Evolutionary conservation across 768 basidiomycete genomes (phyloP), one percentile per base, ranked within the genome.

Genomic region (Lenzites betulinus): DNA sequence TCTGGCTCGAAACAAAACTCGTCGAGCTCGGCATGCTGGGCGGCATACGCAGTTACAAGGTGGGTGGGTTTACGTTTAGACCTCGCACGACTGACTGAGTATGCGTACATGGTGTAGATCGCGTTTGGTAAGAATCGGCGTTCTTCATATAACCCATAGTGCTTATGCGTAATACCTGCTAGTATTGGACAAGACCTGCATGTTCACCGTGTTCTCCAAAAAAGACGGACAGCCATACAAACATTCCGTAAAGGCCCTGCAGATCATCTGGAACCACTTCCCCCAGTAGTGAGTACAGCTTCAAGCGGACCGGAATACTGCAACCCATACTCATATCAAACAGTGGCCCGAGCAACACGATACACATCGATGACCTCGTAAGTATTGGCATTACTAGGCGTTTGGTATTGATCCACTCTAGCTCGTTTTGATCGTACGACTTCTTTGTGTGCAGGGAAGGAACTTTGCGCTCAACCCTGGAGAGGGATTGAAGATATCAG

Each of bases 401-500:
- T 8, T 20, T 11, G 30, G 11, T 30, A 9, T 26, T 26, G 52
- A 16, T 25, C 30, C 23, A 1, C n/a, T 41, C 13, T 20, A 28
- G 16, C 28, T 20, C 13, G 2, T 28, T 26, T 33, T 33, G 30
- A 33, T 33, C 30, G n/a, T 42, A 30, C 18, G n/a, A n/a, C 25
- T 16, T 25, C 15, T 18, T 36, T 46, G 18, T 11, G 39, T 51
- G 8, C 62, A 90, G 83, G 84, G 87, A 58, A 84, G 92, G 16
- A 95, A 94, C 70, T 95, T 95, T 73, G 93, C 93, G 3, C 77
- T 95, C 60, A 95, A 96, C 68, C 91, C 92, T 1, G 80, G 78
- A 44, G 86, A 92, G 73, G 93, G 93, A 6, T 78, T 95, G 39
- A 93, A 91, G 73, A 92, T 95, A 26, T 81, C 83, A 25, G 83